Evolutionary conservation across 2,329 filamentous ascomycete genomes (phyloP).

Genomic region (Aspergillus sojae): DNA sequence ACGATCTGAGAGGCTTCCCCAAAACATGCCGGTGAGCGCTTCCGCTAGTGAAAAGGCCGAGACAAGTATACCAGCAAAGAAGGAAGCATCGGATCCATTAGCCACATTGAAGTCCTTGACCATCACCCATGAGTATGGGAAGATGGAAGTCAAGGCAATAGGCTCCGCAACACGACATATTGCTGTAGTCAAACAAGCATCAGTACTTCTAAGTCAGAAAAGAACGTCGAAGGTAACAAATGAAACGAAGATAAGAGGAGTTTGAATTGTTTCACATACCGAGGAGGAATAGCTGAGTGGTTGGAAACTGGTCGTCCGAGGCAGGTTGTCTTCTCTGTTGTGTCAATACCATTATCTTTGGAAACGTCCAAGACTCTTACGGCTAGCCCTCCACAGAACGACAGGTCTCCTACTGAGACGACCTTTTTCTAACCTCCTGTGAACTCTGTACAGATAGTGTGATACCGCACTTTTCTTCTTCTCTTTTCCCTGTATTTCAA

Average conservation of each 20-base stretch:
- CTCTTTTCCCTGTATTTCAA: neutral
- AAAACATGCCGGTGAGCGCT: slow-evolving; percentile 81
- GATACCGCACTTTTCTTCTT: neutral
- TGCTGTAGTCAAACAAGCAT: slow-evolving; percentile 54
- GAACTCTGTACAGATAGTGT: neutral
- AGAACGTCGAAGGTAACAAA: neutral
- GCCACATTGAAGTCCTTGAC: slow-evolving; percentile 76
- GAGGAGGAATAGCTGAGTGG: slow-evolving; percentile 79
- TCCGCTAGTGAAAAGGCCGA: slow-evolving; percentile 84
- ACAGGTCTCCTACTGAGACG: slow-evolving; percentile 11
- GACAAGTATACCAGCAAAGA: slow-evolving; percentile 85
- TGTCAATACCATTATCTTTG: slow-evolving; percentile 63
- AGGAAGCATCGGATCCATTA: slow-evolving; percentile 74
- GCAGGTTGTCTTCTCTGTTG: slow-evolving; percentile 57
- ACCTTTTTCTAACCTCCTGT: neutral
- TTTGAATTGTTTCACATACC: slow-evolving; percentile 56
- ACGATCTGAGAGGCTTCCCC: slow-evolving; percentile 80
- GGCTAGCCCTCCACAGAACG: slow-evolving; percentile 33
- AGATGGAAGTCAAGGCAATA: slow-evolving; percentile 89
- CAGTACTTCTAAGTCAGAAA: slow-evolving; percentile 7
- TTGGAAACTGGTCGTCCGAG: slow-evolving; percentile 76
- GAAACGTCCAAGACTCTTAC: slow-evolving; percentile 57
- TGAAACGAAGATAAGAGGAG: neutral
- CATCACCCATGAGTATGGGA: slow-evolving; percentile 86
- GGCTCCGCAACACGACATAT: slow-evolving; percentile 92